phyloP scores from a whole-genome alignment of 2,329 filamentous ascomycete genomes.

The Lecanicillium sp. region DNA sequence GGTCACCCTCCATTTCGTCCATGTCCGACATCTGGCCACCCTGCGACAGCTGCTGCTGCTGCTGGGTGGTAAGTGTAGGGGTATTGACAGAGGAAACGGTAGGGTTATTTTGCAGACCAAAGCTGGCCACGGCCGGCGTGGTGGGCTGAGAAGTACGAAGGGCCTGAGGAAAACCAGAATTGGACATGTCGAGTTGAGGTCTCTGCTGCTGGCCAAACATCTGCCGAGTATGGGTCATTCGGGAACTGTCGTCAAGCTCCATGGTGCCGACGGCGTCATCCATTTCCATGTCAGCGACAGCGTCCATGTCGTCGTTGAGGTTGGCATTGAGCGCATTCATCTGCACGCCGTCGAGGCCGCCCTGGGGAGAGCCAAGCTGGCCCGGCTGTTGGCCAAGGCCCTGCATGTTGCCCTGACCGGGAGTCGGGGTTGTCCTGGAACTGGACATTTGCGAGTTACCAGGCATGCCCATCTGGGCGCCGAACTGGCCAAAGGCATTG shows the following conservation, averaged over 20 bases:
- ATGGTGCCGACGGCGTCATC: constrained; percentile 69
- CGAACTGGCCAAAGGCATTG: constrained; percentile 36
- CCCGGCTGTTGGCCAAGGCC: constrained; percentile 24
- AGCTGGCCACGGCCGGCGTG: constrained; percentile 71
- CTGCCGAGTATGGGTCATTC: constrained; percentile 64
- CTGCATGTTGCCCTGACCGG: constrained; percentile 25
- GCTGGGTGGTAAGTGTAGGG: constrained; percentile 77
- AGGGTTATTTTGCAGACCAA: constrained; percentile 83
- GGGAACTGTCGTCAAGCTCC: constrained; percentile 57
- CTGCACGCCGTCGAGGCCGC: constrained; percentile 26
- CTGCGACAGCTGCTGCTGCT: constrained; percentile 59
- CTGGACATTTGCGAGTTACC: constrained; percentile 28
- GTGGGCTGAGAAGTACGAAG: constrained; percentile 80
- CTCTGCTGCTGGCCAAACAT: constrained; percentile 58
- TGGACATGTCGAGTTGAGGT: constrained; percentile 75
- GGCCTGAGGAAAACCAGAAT: constrained; percentile 68
- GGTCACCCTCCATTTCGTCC: constrained; percentile 67
- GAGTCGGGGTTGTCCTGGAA: constrained; percentile 27
- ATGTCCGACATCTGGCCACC: constrained; percentile 39
- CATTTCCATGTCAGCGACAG: constrained; percentile 94
- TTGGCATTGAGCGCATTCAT: constrained; percentile 35
- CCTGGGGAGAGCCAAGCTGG: constrained; percentile 18
- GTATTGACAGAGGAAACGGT: constrained; percentile 97
- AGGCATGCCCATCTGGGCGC: constrained; percentile 27
- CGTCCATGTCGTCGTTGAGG: constrained; percentile 64